Percentiles rank a stretch among this genome's conserved stretches.
phyloP scores from a whole-genome alignment of 257 asterid species.

The Penstemon davidsonii region DNA sequence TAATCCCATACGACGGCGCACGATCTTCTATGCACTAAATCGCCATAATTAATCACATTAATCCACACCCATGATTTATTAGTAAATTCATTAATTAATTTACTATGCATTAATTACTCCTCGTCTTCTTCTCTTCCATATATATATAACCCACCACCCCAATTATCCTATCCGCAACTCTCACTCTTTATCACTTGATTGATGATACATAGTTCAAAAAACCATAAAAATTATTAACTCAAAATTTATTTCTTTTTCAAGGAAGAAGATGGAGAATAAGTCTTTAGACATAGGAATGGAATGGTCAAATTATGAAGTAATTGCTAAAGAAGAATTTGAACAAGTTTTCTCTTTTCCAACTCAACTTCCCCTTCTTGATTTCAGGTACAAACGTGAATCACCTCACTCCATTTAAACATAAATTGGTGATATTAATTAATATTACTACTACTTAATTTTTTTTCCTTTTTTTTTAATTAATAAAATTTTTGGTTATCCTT shows the following conservation, averaged over 20 bases:
- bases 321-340: slow-evolving; percentile 41
- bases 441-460: background rate
- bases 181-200: slow-evolving; percentile 5
- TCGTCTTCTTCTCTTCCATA: slow-evolving; percentile 33
- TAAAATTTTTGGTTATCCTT: slow-evolving; percentile 6
- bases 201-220: slow-evolving; percentile 17
- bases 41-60: slow-evolving; percentile 40
- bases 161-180: slow-evolving; percentile 23
- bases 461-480: slow-evolving; percentile 13
- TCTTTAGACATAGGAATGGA: slow-evolving; percentile 22
- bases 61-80: slow-evolving; percentile 11
- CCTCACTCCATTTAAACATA: too few species aligned
- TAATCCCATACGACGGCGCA: slow-evolving; percentile 58
- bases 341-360: slow-evolving; percentile 37
- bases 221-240: background rate
- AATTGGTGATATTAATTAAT: too few species aligned
- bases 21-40: slow-evolving; percentile 54
- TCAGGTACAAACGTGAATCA: slow-evolving; percentile 38
- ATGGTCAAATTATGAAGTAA: slow-evolving; percentile 45
- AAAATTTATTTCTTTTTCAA: background rate
- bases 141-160: slow-evolving; percentile 23
- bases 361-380: slow-evolving; percentile 47
- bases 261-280: slow-evolving; percentile 31
- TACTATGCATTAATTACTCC: background rate
- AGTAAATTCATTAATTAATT: slow-evolving; percentile 17